A percentile compares a stretch with the other conserved stretches of the same genome.
phyloP scores from a whole-genome alignment of 2,329 filamentous ascomycete genomes.

The Falciphora oryzae region DNA sequence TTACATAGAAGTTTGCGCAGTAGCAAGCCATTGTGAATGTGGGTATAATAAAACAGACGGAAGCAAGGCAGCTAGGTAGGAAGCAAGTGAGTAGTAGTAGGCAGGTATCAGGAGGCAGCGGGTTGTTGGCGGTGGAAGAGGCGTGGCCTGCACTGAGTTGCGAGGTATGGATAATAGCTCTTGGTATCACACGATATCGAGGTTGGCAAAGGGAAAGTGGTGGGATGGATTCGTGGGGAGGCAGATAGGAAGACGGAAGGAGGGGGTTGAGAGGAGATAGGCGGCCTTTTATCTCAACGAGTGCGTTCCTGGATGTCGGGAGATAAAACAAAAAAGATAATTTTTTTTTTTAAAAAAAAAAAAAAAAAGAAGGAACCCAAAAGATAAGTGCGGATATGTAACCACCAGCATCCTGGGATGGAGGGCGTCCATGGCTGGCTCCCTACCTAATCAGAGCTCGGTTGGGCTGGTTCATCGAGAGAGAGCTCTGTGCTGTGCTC shows the following conservation, averaged over 20 bases:
- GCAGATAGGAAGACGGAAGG: background rate
- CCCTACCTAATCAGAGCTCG: background rate
- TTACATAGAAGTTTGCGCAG: conserved; percentile 9
- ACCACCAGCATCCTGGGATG: background rate
- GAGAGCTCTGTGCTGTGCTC: background rate
- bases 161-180: background rate
- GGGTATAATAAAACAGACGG: background rate
- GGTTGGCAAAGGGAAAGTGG: background rate
- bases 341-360: conserved; percentile 5
- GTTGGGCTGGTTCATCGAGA: background rate
- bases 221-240: background rate
- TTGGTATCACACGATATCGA: background rate
- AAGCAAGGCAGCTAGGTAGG: too few species aligned
- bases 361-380: background rate
- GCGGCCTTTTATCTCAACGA: background rate
- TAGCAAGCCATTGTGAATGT: conserved; percentile 10
- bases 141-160: background rate
- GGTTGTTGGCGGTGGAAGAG: background rate
- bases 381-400: conserved; percentile 1
- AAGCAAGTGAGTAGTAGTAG: too few species aligned
- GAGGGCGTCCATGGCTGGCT: background rate
- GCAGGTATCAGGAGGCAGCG: background rate
- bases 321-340: background rate
- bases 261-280: background rate
- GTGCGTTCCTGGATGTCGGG: background rate